These are phyloP conservation scores for Pezicula neosporulosa DNA, from an alignment of 2,329 filamentous ascomycete species.

Conservation along the genomic window DNA sequence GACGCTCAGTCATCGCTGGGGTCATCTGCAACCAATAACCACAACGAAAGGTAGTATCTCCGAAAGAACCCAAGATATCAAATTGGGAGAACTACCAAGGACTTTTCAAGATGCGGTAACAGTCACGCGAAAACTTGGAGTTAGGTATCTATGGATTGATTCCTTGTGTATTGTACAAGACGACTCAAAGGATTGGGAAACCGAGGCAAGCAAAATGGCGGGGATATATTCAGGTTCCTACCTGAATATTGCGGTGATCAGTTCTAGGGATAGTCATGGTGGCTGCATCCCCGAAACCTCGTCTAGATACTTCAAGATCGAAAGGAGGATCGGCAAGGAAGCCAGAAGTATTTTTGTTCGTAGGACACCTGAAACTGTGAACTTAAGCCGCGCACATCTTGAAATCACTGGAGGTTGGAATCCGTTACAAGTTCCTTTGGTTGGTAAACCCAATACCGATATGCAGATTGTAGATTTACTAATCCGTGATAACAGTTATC, in stretches of 20 bases:
- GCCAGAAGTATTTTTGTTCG: not conserved
- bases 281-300: constrained; percentile 2
- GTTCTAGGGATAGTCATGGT: constrained; percentile 1
- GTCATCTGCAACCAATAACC: constrained; percentile 8
- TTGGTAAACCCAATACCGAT: not conserved
- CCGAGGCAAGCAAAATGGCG: constrained; percentile 20
- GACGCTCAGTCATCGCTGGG: constrained; percentile 26
- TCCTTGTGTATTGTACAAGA: constrained; percentile 28
- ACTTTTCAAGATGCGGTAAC: constrained; percentile 24
- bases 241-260: constrained; percentile 18
- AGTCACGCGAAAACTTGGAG: constrained; percentile 13
- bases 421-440: not conserved
- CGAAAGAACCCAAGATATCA: constrained; percentile 3
- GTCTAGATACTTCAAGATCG: too few species aligned
- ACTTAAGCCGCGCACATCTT: not conserved
- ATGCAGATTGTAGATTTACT: not conserved
- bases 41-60: constrained; percentile 2
- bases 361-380: not conserved
- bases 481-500: not conserved
- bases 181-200: constrained; percentile 21
- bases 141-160: constrained; percentile 23
- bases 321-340: not conserved
- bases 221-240: constrained; percentile 17
- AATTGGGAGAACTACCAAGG: constrained; percentile 15
- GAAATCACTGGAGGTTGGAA: not conserved